A percentile compares a stretch with the other conserved stretches of the same genome.
phyloP scores from a whole-genome alignment of 108 stramenopile genomes.

The Hondaea fermentalgiana region DNA sequence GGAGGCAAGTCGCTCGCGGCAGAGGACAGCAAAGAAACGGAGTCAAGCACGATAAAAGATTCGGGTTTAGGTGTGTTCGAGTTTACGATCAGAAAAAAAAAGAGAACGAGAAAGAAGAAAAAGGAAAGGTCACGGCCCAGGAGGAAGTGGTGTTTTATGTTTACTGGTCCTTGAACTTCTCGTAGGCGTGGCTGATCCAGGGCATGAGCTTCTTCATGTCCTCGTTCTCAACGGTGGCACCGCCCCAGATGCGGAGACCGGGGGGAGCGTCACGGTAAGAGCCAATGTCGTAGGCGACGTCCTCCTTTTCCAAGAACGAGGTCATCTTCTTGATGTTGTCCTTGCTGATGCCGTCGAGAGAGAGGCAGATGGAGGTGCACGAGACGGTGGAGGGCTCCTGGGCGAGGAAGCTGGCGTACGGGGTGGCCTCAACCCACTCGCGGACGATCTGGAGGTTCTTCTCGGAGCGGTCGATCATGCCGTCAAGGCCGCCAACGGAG shows the following conservation, averaged over 20 bases:
- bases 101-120: too few relatives aligned
- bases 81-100: too few relatives aligned
- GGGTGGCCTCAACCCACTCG: conserved; percentile 81
- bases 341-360: conserved; percentile 68
- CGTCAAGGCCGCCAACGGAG: conserved; percentile 79
- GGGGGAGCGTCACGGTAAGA: conserved; percentile 98
- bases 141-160: neutral
- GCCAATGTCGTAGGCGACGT: conserved; percentile 92
- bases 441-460: conserved; percentile 81
- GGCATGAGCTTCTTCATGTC: conserved; percentile 95
- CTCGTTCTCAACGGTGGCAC: conserved; percentile 91
- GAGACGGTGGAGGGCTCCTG: conserved; percentile 85
- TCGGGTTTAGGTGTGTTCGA: too few relatives aligned
- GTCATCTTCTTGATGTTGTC: conserved; percentile 94
- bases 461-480: conserved; percentile 74
- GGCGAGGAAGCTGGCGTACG: conserved; percentile 89
- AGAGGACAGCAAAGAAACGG: too few relatives aligned
- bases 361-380: conserved; percentile 90
- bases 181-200: conserved; percentile 94
- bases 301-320: conserved; percentile 76
- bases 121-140: too few relatives aligned
- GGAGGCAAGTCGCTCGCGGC: too few relatives aligned
- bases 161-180: conserved; percentile 56
- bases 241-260: conserved; percentile 98
- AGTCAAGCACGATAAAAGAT: too few relatives aligned